These are phyloP conservation scores for Lotus japonicus DNA, from an alignment of 306 rosid genomes.

Conservation along the genomic window DNA sequence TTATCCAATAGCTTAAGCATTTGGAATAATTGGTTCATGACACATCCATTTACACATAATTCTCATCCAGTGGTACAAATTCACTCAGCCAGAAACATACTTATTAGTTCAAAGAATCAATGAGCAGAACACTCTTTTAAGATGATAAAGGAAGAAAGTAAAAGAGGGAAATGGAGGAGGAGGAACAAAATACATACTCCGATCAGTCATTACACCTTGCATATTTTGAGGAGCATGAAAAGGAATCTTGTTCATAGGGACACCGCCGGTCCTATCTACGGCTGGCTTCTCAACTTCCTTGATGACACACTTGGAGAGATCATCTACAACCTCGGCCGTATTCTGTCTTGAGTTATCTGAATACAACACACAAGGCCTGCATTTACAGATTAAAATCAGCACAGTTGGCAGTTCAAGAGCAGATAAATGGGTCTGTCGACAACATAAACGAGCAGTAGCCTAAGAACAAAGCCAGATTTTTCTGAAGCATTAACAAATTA, in stretches of 20 bases:
- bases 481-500: neutral
- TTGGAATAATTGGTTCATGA: no score
- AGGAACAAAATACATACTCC: neutral
- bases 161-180: neutral
- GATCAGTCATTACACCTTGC: slow-evolving; percentile 55
- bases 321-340: slow-evolving; percentile 59
- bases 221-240: slow-evolving; percentile 71
- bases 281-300: slow-evolving; percentile 74
- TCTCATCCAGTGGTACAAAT: neutral
- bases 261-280: slow-evolving; percentile 50
- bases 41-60: neutral
- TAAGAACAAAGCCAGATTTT: neutral
- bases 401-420: neutral
- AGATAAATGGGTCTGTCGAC: neutral
- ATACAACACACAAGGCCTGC: slow-evolving; percentile 79
- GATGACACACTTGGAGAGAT: slow-evolving; percentile 78
- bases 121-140: neutral
- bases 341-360: slow-evolving; percentile 52
- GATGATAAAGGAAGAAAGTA: neutral
- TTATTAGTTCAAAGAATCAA: neutral
- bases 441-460: slow-evolving; percentile 1
- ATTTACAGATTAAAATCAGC: slow-evolving; percentile 28
- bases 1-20: no score
- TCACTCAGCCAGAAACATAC: neutral
- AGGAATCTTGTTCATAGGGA: slow-evolving; percentile 59